Base-by-base conservation (phyloP, 129 eudicot species). In the Kitagawia praeruptora region DNA sequence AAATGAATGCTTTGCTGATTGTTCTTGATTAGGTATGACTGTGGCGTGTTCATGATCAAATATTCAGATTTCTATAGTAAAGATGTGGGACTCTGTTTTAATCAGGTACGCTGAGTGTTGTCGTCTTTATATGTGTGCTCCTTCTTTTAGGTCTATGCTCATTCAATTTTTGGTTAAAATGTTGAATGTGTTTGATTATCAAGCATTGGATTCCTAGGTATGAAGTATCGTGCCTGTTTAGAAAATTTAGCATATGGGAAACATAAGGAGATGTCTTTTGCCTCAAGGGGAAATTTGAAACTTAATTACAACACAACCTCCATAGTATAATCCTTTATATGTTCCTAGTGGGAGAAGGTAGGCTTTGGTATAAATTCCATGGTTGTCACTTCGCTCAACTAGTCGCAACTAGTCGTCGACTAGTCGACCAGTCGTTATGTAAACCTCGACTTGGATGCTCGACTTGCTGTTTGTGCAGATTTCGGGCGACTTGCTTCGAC, bases 81-180 rank as follows among this genome's bases (percentile, higher is more conserved):
- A 46, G 75, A 63, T 78, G 74, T 78, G 41, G 81, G 81, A 44
- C 81, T 78, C 28, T 61, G 58, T 66, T 78, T 78, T 44, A 44
- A 78, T 8, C 81, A 78, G 96, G 98, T 93, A 84, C n/a, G 56
- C 72, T 48, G 15, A 23, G 54, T 25, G 38, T 25, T 80, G 47
- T 77, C 18, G 10, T 44, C 44, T 80, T 40, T 75, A n/a, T 46
- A 14, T 27, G 47, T 76, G 76, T 49, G 21, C 1, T 41, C 34
- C 2, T 6, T 41, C 34, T 3, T 46, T 15, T 25, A 19, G 77
- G 18, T 42, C 25, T 1, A 46, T n/a, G 49, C 9, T 45, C 34
- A 10, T 23, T 9, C 10, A 21, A n/a, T 21, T n/a, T 25, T 12
- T 4, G 10, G 42, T 23, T 15, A 21, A 25, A 64, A 14, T 28